These are phyloP conservation scores for Picea mariana DNA, from an alignment of 83 land plant genomes.

Conservation along the genomic window DNA sequence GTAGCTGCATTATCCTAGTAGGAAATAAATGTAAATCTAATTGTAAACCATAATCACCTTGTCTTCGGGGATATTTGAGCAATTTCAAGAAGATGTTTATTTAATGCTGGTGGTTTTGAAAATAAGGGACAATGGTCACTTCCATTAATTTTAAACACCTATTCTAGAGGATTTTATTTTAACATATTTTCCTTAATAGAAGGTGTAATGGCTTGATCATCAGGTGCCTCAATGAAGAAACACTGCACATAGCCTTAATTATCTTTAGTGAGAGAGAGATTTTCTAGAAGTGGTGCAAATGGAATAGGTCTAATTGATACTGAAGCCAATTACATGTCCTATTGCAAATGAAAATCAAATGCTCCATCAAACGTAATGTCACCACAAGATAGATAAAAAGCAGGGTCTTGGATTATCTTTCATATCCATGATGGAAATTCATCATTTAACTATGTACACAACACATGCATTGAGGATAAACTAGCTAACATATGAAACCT, in stretches of 20 bases:
- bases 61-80: conserved; percentile 31
- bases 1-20: background rate
- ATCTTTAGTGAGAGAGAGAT: conserved; percentile 54
- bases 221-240: conserved; percentile 73
- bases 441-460: background rate
- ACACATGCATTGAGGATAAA: background rate
- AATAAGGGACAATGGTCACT: conserved; percentile 93
- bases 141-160: conserved; percentile 73
- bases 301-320: conserved; percentile 88
- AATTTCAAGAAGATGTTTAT: conserved; percentile 72
- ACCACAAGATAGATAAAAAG: conserved; percentile 2
- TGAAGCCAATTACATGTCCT: conserved; percentile 85
- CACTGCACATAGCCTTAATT: conserved; percentile 75
- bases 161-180: conserved; percentile 60
- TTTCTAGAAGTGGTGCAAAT: conserved; percentile 81
- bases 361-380: conserved; percentile 1
- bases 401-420: background rate
- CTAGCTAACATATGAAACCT: background rate
- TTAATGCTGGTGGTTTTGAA: conserved; percentile 86
- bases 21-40: background rate
- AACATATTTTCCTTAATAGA: conserved; percentile 57
- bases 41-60: background rate
- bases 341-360: conserved; percentile 10
- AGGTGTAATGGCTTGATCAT: conserved; percentile 68
- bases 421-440: background rate